Evolutionary conservation across 352 stramenopile genomes (phyloP), one percentile per base, ranked within the genome.

Genomic region (Halophytophthora batemanensis): DNA sequence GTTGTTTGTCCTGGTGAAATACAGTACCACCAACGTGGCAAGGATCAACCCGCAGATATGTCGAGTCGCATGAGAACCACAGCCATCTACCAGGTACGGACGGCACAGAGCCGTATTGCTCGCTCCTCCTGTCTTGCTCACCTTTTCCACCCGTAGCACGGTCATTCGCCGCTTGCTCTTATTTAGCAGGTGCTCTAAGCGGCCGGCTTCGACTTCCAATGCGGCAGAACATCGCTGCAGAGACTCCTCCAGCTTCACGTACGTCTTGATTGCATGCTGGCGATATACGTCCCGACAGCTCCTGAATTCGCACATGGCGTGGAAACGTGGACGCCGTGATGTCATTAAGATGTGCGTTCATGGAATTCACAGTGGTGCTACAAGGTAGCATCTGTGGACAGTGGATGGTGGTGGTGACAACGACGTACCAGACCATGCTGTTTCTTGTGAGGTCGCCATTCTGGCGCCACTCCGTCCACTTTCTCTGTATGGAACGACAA

Each of bases 1-100:
- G 64, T 42, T 59, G 46, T 5, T 67, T 72, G 19, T 62, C 59
- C 66, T 75, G 17, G 2, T 45, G 39, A 35, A 25, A 21, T 41
- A 3, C 34, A 4, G n/a, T 18, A 17, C 6, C 33, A 17, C 15
- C 40, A 45, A 45, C 4, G 25, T 8, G 19, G 11, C 17, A 35
- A 14, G 31, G 22, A 19, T 18, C 2, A n/a, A 44, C 2, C 3
- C 11, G 10, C 15, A 17, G 33, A 38, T 17, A 38, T 38, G 33
- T 8, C 25, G 25, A 31, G 25, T 8, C 25, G 25, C 4, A 31
- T 31, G 25, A 31, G 25, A 31, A 31, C 25, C 25, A 31, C 25
- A 8, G 4, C 8, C 25, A 31, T 31, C 25, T 31, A 31, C 25
- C 25, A 31, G 25, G 25, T 31, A 31, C 25, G 25, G 8, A 31